These are phyloP conservation scores for Trichosporon sp. DNA, from an alignment of 1,284 basidiomycete species.

Conservation along the genomic window DNA sequence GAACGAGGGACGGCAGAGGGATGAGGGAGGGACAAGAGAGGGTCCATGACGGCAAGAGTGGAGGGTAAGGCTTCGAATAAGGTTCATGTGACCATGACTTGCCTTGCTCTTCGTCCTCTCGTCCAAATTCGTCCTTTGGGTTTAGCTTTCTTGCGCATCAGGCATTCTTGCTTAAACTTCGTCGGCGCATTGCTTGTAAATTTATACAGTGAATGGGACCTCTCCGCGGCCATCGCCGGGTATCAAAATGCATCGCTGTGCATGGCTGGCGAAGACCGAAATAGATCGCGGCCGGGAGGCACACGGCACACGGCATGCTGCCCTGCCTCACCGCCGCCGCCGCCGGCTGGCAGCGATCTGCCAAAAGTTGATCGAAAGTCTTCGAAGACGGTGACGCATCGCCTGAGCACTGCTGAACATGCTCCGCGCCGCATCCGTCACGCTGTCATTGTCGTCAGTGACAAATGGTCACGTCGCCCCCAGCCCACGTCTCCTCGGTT, in stretches of 20 bases:
- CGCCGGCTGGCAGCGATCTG: background rate
- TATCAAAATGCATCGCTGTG: background rate
- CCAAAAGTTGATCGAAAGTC: background rate
- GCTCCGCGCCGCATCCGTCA: too few relatives aligned
- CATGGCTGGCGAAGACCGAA: background rate
- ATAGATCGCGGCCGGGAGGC: conserved; percentile 5
- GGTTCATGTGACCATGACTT: too few relatives aligned
- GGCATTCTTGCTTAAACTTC: background rate
- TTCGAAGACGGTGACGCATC: background rate
- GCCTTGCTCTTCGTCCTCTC: too few relatives aligned
- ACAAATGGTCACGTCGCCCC: background rate
- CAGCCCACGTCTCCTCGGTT: background rate
- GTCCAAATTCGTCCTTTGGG: too few relatives aligned
- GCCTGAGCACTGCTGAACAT: background rate
- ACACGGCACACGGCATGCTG: conserved; percentile 5
- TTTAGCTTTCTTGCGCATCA: background rate
- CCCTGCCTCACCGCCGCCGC: too few relatives aligned
- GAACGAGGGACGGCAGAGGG: background rate
- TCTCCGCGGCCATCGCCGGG: background rate
- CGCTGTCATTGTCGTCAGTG: too few relatives aligned
- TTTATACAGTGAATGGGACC: background rate
- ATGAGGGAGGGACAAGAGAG: too few relatives aligned
- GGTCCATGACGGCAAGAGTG: background rate
- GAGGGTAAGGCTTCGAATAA: background rate
- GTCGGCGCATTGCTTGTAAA: background rate